Evolutionary conservation across 257 asterid genomes (phyloP), one percentile per base, ranked within the genome.

Genomic region (Datura wrightii): DNA sequence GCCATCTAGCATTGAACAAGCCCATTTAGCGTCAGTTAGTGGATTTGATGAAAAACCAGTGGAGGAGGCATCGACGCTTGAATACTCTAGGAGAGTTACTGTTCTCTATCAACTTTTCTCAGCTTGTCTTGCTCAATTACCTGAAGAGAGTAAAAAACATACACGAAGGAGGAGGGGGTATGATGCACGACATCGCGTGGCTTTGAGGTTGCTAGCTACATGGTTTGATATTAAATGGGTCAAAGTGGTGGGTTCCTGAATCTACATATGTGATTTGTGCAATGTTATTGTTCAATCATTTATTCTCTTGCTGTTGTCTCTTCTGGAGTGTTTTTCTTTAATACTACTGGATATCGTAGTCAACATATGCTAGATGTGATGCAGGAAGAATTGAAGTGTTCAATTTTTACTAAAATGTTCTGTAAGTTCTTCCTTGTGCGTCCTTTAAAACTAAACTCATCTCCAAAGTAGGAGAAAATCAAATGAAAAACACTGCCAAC

Each of bases 191-290:
- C 95, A 93, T 88, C 97, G 99, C 24, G 93, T 90, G 80, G 94
- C 97, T 41, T 88, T 95, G 87, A 93, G 98, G 87, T 86, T 95
- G 88, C 91, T 95, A 37, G 92, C 97, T 44, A 90, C 97, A 85
- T 95, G 99, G 99, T 88, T 95, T 84, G 91, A 94, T 86, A 85
- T 95, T 79, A 89, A 94, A 90, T 95, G 99, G 97, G 85, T 90
- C 85, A 92, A 94, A 90, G 79, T 92, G 98, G 98, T 95, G 90
- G 39, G 55, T 56, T 82, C 78, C 36, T 79, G 71, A 83, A 65
- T 81, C 84, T 44, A 44, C 82, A 78, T 52, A 52, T 4, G 34
- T 78, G 58, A 52, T 31, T 31, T 52, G 15, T 52, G 82, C 48
- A 52, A 52, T 78, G n/a, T 78, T 78, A 16, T 78, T 39, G 63